phyloP scores from a whole-genome alignment of 2,329 filamentous ascomycete genomes.

The Claviceps capensis region DNA sequence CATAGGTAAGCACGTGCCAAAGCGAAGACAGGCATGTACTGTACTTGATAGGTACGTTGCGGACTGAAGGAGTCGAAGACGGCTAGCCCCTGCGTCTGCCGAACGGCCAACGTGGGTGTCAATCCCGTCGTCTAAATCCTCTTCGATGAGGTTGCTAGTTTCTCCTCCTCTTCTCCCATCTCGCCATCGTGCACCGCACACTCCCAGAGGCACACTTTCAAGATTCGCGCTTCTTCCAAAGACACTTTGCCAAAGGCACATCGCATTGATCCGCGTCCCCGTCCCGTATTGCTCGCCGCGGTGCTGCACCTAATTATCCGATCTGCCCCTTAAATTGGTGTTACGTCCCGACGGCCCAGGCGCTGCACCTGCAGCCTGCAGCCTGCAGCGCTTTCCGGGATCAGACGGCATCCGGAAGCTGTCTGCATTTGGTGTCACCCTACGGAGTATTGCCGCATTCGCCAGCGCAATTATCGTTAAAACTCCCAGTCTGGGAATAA shows the following conservation, averaged over 20 bases:
- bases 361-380: not conserved
- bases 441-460: not conserved
- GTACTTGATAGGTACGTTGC: no score
- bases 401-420: not conserved
- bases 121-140: not conserved
- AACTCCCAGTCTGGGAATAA: not conserved
- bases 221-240: not conserved
- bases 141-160: not conserved
- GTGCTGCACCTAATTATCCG: not conserved
- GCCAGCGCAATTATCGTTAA: not conserved
- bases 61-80: not conserved
- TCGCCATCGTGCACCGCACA: not conserved
- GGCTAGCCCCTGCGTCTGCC: not conserved
- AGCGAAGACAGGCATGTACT: no score
- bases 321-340: not conserved
- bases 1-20: no score
- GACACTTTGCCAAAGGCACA: not conserved
- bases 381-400: not conserved
- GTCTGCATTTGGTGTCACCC: not conserved
- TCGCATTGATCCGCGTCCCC: not conserved
- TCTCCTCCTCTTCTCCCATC: not conserved
- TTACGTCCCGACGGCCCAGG: not conserved
- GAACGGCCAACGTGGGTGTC: not conserved
- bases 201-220: not conserved
- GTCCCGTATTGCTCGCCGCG: not conserved